Percentiles rank a stretch among this genome's conserved stretches.
Evolutionary conservation across 208 protist genomes (phyloP).

Genomic region (Zelonia costaricensis): DNA sequence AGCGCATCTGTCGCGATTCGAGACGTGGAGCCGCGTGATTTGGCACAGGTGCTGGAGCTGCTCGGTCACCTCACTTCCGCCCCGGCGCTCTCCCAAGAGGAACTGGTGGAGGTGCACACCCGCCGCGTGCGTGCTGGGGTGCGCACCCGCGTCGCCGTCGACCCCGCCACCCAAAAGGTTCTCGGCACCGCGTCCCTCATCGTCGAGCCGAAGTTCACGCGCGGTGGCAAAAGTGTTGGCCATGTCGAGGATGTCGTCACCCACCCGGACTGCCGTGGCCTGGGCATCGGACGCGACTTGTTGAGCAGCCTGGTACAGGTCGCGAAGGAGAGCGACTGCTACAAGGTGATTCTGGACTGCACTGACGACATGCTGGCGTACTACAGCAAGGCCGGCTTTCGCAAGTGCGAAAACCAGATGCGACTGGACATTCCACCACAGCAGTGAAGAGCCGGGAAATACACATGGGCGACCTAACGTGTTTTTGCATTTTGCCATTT

Average conservation of each 20-base stretch:
- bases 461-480: background rate
- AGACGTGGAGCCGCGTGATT: constrained; percentile 23
- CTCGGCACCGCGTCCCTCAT: constrained; percentile 76
- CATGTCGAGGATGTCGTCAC: constrained; percentile 90
- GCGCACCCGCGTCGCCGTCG: constrained; percentile 57
- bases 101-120: constrained; percentile 23
- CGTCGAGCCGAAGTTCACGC: constrained; percentile 81
- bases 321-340: constrained; percentile 59
- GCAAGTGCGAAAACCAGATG: constrained; percentile 67
- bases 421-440: constrained; percentile 39
- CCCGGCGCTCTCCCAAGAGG: constrained; percentile 19
- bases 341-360: constrained; percentile 88
- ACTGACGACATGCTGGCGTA: constrained; percentile 47
- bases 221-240: constrained; percentile 64
- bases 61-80: constrained; percentile 30
- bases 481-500: background rate
- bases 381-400: constrained; percentile 77
- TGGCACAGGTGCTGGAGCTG: constrained; percentile 24
- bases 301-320: constrained; percentile 41
- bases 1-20: constrained; percentile 23
- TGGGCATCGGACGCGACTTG: constrained; percentile 62
- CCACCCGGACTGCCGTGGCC: constrained; percentile 46
- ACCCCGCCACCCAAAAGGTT: constrained; percentile 32
- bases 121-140: constrained; percentile 28
- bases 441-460: background rate